These are phyloP conservation scores for Mortierella sp. DNA, from an alignment of 371 early-diverging fungal genomes.

Conservation along the genomic window DNA sequence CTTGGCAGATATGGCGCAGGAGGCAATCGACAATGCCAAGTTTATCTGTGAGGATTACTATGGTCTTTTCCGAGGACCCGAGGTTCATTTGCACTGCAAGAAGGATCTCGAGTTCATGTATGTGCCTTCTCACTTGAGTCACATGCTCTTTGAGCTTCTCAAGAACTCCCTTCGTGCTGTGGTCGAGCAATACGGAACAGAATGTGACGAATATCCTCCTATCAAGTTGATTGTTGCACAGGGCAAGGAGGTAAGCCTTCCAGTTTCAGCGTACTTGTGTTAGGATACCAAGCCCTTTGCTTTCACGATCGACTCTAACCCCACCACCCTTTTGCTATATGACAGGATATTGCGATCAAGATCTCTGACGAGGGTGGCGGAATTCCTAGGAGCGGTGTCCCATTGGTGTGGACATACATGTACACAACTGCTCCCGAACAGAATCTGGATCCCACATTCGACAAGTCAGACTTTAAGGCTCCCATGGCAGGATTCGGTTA, in stretches of 20 bases:
- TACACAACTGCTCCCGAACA: conserved; percentile 96
- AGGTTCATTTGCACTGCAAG: conserved; percentile 83
- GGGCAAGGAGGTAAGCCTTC: conserved; percentile 83
- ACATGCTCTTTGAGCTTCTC: conserved; percentile 97
- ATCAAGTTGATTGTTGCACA: conserved; percentile 94
- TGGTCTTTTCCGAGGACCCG: conserved; percentile 85
- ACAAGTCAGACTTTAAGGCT: conserved; percentile 91
- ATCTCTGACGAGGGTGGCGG: conserved; percentile 97
- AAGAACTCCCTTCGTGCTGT: conserved; percentile 96
- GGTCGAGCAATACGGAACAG: conserved; percentile 90
- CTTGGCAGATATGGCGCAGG: conserved; percentile 79
- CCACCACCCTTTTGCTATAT: neutral
- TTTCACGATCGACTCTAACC: neutral
- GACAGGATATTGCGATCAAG: conserved; percentile 94
- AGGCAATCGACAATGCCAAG: conserved; percentile 93
- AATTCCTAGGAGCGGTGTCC: conserved; percentile 90
- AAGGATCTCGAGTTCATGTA: conserved; percentile 95
- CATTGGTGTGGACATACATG: conserved; percentile 97
- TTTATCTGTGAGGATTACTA: conserved; percentile 94
- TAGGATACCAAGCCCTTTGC: neutral
- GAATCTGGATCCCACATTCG: conserved; percentile 83
- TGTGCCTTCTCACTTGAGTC: conserved; percentile 94
- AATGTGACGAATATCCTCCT: conserved; percentile 90
- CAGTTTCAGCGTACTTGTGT: neutral
- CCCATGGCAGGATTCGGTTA: conserved; percentile 99